phyloP scores from a whole-genome alignment of 495 filamentous ascomycete species.

The Penicillium chermesinum region DNA sequence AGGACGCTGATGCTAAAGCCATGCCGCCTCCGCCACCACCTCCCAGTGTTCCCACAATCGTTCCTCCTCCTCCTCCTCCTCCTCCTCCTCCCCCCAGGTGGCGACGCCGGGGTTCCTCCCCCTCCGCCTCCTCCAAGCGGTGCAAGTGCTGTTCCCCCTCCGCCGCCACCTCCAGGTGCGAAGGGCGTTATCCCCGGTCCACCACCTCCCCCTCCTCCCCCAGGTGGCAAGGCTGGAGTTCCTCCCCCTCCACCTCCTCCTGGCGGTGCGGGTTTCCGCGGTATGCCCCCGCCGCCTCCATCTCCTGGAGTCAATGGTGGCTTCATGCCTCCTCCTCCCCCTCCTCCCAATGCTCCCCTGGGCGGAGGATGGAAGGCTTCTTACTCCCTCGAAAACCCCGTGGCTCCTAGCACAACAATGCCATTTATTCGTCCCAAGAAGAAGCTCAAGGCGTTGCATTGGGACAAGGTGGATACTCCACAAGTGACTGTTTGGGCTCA shows the following conservation, averaged over 20 bases:
- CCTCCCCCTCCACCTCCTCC: constrained; percentile 35
- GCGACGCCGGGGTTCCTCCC: constrained; percentile 22
- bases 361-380: constrained; percentile 51
- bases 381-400: constrained; percentile 43
- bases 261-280: constrained; percentile 29
- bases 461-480: constrained; percentile 95
- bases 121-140: constrained; percentile 40
- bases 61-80: constrained; percentile 44
- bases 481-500: constrained; percentile 94
- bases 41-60: constrained; percentile 10
- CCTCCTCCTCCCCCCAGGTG: constrained; percentile 46
- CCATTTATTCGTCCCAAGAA: constrained; percentile 88
- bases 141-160: constrained; percentile 20
- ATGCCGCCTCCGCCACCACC: constrained; percentile 35
- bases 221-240: constrained; percentile 14
- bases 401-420: constrained; percentile 46
- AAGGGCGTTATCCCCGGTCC: constrained; percentile 26
- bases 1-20: constrained; percentile 23
- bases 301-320: constrained; percentile 33
- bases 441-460: constrained; percentile 98
- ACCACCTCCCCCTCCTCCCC: constrained; percentile 45
- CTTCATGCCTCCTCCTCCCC: constrained; percentile 52
- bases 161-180: constrained; percentile 30
- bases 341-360: constrained; percentile 52
- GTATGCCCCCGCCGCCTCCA: constrained; percentile 44